phyloP scores from a whole-genome alignment of 1,139 yeast species.

The Hanseniaspora sp. region DNA sequence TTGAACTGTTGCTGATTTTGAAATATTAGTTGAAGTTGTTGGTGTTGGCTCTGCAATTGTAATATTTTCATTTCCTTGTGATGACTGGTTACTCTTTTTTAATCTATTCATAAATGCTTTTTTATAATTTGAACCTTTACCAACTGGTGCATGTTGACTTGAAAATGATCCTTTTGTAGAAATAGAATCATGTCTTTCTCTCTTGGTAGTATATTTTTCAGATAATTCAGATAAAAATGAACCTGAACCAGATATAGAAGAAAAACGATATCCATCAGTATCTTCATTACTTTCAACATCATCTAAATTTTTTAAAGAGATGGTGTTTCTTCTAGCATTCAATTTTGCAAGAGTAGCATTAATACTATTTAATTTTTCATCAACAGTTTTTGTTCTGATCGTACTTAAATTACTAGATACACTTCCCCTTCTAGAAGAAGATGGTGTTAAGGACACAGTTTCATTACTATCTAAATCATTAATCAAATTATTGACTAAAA shows the following conservation, averaged over 20 bases:
- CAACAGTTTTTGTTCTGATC: constrained; percentile 23
- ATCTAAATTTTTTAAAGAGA: constrained; percentile 13
- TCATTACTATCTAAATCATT: constrained; percentile 14
- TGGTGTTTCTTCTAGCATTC: constrained; percentile 10
- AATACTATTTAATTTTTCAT: constrained; percentile 20
- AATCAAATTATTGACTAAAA: constrained; percentile 15
- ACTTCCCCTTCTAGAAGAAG: constrained; percentile 2
- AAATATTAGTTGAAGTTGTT: constrained; percentile 10
- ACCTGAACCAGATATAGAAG: constrained; percentile 13
- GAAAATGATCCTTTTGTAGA: neutral
- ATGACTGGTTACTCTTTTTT: constrained; percentile 21
- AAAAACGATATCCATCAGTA: constrained; percentile 15
- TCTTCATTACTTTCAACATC: constrained; percentile 13
- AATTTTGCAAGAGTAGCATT: constrained; percentile 18
- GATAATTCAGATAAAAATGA: constrained; percentile 28
- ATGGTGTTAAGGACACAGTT: neutral
- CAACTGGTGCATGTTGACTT: neutral
- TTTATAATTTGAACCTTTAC: constrained; percentile 20
- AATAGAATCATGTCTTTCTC: constrained; percentile 21
- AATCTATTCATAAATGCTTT: constrained; percentile 27
- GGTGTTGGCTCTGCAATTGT: constrained; percentile 17
- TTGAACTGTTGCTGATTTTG: constrained; percentile 23
- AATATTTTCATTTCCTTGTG: constrained; percentile 16
- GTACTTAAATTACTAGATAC: neutral
- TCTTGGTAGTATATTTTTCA: constrained; percentile 22